Base-by-base conservation (phyloP, 2,329 filamentous ascomycete species). In the Cladophialophora bantiana region DNA sequence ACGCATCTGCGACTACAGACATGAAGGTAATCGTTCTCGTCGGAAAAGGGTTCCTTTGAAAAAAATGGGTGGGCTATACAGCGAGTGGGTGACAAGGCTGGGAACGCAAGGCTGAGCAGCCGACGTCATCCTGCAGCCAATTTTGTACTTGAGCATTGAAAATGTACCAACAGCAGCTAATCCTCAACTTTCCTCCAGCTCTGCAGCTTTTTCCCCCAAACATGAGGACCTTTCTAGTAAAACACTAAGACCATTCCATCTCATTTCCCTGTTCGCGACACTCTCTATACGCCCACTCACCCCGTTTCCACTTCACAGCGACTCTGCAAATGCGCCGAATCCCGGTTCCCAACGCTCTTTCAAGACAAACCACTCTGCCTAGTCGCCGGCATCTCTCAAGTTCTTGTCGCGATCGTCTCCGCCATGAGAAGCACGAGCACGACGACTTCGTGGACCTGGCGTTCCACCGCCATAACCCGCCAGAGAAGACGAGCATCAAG, bases 391-490 rank as follows among this genome's bases (percentile, higher is more conserved):
- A 34, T 15, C 65, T 73, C 59, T 71, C 71, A n/a, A 69, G 55
- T 42, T 54, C 48, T 26, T 31, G 18, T 1, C 48, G 12, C 32
- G 7, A 45, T 6, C 48, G 50, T 36, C 35, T 61, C 26, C 38
- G 42, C 42, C 38, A 59, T 61, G 59, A 10, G 2, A 38, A 53
- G 59, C 20, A 36, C 9, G 34, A 31, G 7, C 26, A 59, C 57
- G 57, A 34, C 13, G 63, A 68, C 42, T 35, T 60, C 32, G 64
- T 73, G 59, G 68, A 72, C 20, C 71, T 73, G 9, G 72, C 72
- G 15, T 72, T 72, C 66, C 67, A 65, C 55, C 66, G 68, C 54
- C 68, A 73, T 59, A 70, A 72, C 52, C 64, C 72, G 34, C 71
- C 71, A 20, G 63, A 65, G 32, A 50, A 59, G 7, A 50, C 64